Evolutionary conservation across 805 yeast species (phyloP).

Genomic region (Pichia occidentalis): DNA sequence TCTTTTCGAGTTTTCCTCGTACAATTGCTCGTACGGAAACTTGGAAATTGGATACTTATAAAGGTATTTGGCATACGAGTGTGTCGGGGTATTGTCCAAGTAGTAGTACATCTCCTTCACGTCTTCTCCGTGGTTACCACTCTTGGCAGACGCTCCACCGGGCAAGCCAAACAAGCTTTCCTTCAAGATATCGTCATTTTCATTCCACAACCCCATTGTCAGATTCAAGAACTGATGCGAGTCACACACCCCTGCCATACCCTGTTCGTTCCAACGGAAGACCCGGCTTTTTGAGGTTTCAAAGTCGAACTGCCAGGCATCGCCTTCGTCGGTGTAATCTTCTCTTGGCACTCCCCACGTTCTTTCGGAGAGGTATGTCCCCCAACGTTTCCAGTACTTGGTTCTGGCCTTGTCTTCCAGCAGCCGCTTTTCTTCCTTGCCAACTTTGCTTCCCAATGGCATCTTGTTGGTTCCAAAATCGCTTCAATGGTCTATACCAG

Average conservation of each 20-base stretch:
- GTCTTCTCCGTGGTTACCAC: conserved; percentile 93
- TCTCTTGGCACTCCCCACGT: conserved; percentile 87
- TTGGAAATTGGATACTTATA: conserved; percentile 88
- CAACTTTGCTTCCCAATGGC: conserved; percentile 18
- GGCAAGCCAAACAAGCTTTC: conserved; percentile 77
- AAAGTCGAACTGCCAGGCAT: conserved; percentile 89
- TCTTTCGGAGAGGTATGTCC: conserved; percentile 82
- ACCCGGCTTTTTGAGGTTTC: conserved; percentile 76
- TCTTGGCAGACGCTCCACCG: conserved; percentile 64
- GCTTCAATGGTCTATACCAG: no score
- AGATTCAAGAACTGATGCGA: conserved; percentile 70
- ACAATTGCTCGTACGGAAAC: conserved; percentile 75
- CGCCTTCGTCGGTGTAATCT: conserved; percentile 79
- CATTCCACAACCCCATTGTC: conserved; percentile 89
- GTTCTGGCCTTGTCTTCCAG: conserved; percentile 32
- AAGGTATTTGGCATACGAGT: conserved; percentile 83
- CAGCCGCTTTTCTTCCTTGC: conserved; percentile 36
- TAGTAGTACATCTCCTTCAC: conserved; percentile 82
- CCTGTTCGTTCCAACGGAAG: conserved; percentile 95
- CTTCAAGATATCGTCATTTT: conserved; percentile 74
- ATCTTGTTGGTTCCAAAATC: no score
- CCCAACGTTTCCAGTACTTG: conserved; percentile 83
- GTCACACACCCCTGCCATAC: conserved; percentile 84
- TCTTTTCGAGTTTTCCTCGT: conserved; percentile 59
- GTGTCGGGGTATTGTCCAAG: conserved; percentile 88